phyloP scores from a whole-genome alignment of 2,329 filamentous ascomycete genomes.

The Sporothrix pallida region DNA sequence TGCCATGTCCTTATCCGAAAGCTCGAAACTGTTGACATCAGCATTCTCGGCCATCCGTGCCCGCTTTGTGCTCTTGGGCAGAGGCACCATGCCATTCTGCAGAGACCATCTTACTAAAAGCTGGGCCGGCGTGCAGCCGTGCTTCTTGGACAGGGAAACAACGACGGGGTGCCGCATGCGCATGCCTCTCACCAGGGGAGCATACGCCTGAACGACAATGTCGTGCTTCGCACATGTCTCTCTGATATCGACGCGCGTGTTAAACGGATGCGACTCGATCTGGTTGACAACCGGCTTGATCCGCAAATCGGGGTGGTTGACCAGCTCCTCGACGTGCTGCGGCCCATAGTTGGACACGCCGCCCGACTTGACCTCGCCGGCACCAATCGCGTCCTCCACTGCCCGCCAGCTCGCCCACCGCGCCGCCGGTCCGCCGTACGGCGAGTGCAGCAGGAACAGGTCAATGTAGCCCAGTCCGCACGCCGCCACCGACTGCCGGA shows the following conservation, averaged over 20 bases:
- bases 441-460: constrained; percentile 78
- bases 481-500: constrained; percentile 67
- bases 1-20: constrained; percentile 67
- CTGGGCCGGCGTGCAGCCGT: constrained; percentile 73
- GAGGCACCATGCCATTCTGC: constrained; percentile 73
- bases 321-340: constrained; percentile 73
- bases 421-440: constrained; percentile 73
- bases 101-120: constrained; percentile 78
- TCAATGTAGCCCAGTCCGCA: constrained; percentile 77
- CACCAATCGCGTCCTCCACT: constrained; percentile 74
- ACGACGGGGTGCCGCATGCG: constrained; percentile 72
- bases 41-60: constrained; percentile 70
- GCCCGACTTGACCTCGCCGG: constrained; percentile 71
- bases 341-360: constrained; percentile 82
- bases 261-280: constrained; percentile 83
- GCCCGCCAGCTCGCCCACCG: constrained; percentile 77
- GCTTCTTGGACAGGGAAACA: constrained; percentile 66
- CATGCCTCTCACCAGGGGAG: constrained; percentile 73
- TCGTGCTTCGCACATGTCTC: constrained; percentile 67
- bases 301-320: constrained; percentile 59
- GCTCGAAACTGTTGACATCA: constrained; percentile 63
- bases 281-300: constrained; percentile 76
- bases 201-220: constrained; percentile 80
- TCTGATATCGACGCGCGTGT: constrained; percentile 71
- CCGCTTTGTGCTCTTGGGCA: constrained; percentile 73